phyloP scores from a whole-genome alignment of 2,329 filamentous ascomycete species.

The Didymella pinodella region DNA sequence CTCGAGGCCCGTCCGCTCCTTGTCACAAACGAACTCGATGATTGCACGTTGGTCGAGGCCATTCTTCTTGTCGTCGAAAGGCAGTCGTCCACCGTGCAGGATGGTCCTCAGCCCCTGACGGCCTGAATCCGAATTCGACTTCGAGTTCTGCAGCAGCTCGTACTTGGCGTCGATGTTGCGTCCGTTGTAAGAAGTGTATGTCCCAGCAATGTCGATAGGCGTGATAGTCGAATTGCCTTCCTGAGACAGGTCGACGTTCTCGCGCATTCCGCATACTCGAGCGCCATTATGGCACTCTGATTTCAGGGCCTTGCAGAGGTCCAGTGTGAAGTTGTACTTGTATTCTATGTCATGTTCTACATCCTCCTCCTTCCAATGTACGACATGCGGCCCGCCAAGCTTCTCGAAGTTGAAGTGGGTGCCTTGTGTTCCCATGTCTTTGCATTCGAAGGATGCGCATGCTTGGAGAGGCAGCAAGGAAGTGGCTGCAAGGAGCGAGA shows the following conservation, averaged over 20 bases:
- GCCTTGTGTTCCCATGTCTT: slow-evolving; percentile 65
- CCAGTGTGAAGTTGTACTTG: slow-evolving; percentile 83
- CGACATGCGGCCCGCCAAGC: slow-evolving; percentile 72
- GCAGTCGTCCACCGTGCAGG: slow-evolving; percentile 66
- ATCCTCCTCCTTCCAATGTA: slow-evolving; percentile 62
- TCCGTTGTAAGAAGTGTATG: slow-evolving; percentile 63
- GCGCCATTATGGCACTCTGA: slow-evolving; percentile 73
- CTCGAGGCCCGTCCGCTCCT: slow-evolving; percentile 74
- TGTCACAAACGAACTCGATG: slow-evolving; percentile 85
- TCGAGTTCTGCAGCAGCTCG: slow-evolving; percentile 70
- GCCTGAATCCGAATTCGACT: slow-evolving; percentile 69
- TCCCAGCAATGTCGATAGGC: slow-evolving; percentile 78
- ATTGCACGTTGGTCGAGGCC: slow-evolving; percentile 73
- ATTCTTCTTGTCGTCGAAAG: slow-evolving; percentile 57
- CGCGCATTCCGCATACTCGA: slow-evolving; percentile 78
- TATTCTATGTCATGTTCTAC: slow-evolving; percentile 59
- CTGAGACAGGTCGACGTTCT: slow-evolving; percentile 60
- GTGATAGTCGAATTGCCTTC: slow-evolving; percentile 60
- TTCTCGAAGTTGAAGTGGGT: slow-evolving; percentile 70
- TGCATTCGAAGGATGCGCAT: slow-evolving; percentile 63
- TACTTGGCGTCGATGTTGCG: slow-evolving; percentile 71
- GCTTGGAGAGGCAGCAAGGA: slow-evolving; percentile 39
- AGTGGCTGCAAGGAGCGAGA: slow-evolving; percentile 35
- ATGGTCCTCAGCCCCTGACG: slow-evolving; percentile 77
- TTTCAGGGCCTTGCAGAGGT: slow-evolving; percentile 75